A percentile compares a stretch with the other conserved stretches of the same genome.
Conservation (phyloP, 1,284 basidiomycete genomes). For the Filobasidium uniguttulatum region DNA sequence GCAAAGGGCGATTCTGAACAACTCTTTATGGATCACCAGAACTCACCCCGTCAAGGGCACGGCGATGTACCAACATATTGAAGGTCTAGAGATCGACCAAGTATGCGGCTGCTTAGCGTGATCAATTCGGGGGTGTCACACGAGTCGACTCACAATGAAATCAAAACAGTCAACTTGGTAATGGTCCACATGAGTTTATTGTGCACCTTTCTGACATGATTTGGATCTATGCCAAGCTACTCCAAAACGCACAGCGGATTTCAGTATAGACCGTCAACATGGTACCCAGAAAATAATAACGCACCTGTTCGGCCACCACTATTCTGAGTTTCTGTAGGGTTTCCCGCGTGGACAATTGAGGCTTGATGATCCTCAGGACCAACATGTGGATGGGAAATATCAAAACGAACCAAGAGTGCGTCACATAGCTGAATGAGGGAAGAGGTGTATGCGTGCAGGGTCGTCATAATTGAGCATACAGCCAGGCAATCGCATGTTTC, state of each 20-base stretch:
- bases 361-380: conserved; percentile 24
- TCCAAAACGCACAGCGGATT: too few species aligned
- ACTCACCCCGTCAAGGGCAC: conserved; percentile 23
- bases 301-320: conserved; percentile 10
- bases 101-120: background rate
- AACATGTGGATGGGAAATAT: conserved; percentile 39
- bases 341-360: conserved; percentile 32
- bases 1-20: too few species aligned
- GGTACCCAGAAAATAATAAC: background rate
- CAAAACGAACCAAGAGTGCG: conserved; percentile 32
- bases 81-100: conserved; percentile 4
- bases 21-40: background rate
- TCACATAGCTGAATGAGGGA: conserved; percentile 30
- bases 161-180: conserved; percentile 10
- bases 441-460: background rate
- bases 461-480: background rate
- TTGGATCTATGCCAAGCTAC: conserved; percentile 1
- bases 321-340: conserved; percentile 32
- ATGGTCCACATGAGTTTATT: conserved; percentile 3
- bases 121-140: too few species aligned
- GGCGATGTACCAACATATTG: conserved; percentile 15
- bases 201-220: conserved; percentile 2
- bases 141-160: conserved; percentile 13
- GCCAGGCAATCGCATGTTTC: background rate
- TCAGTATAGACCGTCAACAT: too few species aligned